Evolutionary conservation across 495 filamentous ascomycete species (phyloP).

Genomic region (Cercophora newfieldiana): DNA sequence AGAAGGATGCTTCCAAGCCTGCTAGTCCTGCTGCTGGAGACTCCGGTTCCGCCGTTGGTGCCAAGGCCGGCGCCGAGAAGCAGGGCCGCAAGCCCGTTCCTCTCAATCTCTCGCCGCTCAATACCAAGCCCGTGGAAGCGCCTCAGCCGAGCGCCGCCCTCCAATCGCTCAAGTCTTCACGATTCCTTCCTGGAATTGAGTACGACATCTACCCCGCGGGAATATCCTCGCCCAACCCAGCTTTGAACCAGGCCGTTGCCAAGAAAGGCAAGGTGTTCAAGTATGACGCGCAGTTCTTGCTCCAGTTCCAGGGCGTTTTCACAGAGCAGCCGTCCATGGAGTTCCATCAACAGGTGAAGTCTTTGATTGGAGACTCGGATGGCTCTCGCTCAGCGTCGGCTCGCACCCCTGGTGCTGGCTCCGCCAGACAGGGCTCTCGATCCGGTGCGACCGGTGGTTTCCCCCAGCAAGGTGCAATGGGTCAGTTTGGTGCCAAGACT

Average conservation of each 20-base stretch:
- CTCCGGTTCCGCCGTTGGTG: constrained; percentile 36
- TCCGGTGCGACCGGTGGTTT: constrained; percentile 43
- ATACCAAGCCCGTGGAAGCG: constrained; percentile 78
- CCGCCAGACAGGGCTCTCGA: constrained; percentile 50
- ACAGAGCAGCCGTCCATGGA: constrained; percentile 92
- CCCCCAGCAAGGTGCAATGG: constrained; percentile 60
- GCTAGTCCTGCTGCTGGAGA: constrained; percentile 18
- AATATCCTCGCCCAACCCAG: constrained; percentile 84
- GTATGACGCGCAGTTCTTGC: constrained; percentile 91
- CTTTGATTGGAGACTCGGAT: constrained; percentile 73
- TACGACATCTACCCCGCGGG: constrained; percentile 76
- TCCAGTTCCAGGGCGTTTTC: constrained; percentile 95
- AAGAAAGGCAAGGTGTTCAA: constrained; percentile 79
- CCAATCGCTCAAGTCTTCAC: constrained; percentile 83
- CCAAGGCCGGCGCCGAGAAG: constrained; percentile 53
- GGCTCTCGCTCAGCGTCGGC: constrained; percentile 68
- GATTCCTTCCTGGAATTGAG: constrained; percentile 63
- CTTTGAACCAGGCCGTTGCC: constrained; percentile 73
- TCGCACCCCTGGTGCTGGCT: constrained; percentile 61
- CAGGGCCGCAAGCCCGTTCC: constrained; percentile 72
- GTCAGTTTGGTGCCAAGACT: constrained; percentile 61
- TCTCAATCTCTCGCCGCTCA: constrained; percentile 75
- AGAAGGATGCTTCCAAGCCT: constrained; percentile 23
- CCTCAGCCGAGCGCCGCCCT: constrained; percentile 89
- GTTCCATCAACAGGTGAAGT: constrained; percentile 84